phyloP scores from a whole-genome alignment of 2,329 filamentous ascomycete species.

The Botrytis medusae region DNA sequence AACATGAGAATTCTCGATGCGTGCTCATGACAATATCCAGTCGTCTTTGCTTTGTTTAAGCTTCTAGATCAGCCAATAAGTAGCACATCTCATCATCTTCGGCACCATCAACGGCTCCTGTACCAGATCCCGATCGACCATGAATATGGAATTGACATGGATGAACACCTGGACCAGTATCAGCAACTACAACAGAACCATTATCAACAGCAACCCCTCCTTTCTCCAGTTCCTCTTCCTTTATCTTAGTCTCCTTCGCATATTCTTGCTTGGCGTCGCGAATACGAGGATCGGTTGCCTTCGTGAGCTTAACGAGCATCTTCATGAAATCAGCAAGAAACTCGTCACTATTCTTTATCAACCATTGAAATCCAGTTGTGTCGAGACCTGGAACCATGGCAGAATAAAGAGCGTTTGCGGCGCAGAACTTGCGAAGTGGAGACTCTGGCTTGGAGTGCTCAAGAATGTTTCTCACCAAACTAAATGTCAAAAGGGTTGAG shows the following conservation, averaged over 20 bases:
- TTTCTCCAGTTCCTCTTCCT: background rate
- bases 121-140: background rate
- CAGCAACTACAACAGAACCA: background rate
- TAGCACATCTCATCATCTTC: background rate
- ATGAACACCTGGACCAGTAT: slow-evolving; percentile 17
- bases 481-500: slow-evolving; percentile 22
- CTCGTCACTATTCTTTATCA: slow-evolving; percentile 16
- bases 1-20: background rate
- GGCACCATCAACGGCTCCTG: background rate
- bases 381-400: slow-evolving; percentile 13
- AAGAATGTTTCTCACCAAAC: slow-evolving; percentile 27
- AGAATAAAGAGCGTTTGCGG: slow-evolving; percentile 21
- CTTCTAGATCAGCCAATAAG: background rate
- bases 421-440: slow-evolving; percentile 29
- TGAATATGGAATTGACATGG: slow-evolving; percentile 27
- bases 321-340: slow-evolving; percentile 28
- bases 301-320: slow-evolving; percentile 14
- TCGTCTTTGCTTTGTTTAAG: background rate
- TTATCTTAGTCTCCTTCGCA: background rate
- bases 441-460: slow-evolving; percentile 18
- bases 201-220: background rate
- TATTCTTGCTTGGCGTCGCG: slow-evolving; percentile 23
- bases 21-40: background rate
- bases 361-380: background rate
- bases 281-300: slow-evolving; percentile 29